Base-by-base conservation (phyloP, 2,329 filamentous ascomycete genomes). In the Epichloe typhina region DNA sequence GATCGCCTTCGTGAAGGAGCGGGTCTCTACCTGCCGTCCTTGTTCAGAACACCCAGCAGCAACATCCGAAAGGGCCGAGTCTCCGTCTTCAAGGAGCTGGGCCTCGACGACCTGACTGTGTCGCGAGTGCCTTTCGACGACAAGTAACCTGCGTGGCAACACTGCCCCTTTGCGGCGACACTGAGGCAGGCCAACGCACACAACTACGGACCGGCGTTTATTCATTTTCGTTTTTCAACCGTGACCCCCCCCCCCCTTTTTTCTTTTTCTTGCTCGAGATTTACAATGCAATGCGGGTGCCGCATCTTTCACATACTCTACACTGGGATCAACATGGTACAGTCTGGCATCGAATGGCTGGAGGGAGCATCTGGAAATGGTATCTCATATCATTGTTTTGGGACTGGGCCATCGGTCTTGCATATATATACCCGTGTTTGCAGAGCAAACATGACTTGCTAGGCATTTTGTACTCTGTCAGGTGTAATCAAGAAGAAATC, bases 41-140 rank as follows among this genome's bases (percentile, higher is more conserved):
- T 65, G 1, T 69, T 73, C 55, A 62, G 65, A 31, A 71, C 72
- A 65, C 49, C 49, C 19, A 60, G 59, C 40, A 66, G 66, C 57
- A 75, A 71, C 51, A 70, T 76, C 46, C 67, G 64, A 54, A 77
- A 75, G 58, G 72, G 69, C 41, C 69, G 75, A 46, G 71, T 66
- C 56, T 77, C 75, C 21, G 64, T 77, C 51, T 79, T 79, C 56
- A 75, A 66, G 57, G 75, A 79, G 61, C 59, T 72, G 40, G 75
- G 74, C 4, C 58, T 77, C 19, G 63, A 68, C 46, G 65, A 69
- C 49, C 40, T 7, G 36, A 36, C 51, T 21, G 45, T 31, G 43
- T 17, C 33, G 17, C 39, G 21, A 46, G 26, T 8, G 2, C 19
- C 19, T 19, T 11, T 39, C n/a, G 45, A 48, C 36, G 19, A 48